Conservation (phyloP, 2,329 filamentous ascomycete genomes). For the Eutypella sp. region DNA sequence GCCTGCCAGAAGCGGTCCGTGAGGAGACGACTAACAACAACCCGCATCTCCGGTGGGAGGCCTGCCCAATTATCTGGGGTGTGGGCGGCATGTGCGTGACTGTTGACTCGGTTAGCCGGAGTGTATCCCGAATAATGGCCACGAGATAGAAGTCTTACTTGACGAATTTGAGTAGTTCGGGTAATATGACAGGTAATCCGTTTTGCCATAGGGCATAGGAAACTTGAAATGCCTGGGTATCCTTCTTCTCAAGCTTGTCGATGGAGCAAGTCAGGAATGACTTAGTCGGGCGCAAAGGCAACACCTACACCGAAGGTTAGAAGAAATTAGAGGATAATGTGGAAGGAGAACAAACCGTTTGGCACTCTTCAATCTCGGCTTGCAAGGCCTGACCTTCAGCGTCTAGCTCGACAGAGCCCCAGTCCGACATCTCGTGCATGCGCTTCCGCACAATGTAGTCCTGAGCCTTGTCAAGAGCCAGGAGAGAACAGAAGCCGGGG, state of each 20-base stretch:
- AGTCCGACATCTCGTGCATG: conserved; percentile 74
- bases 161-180: conserved; percentile 77
- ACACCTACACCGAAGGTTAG: background rate
- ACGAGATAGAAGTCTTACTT: conserved; percentile 41
- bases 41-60: conserved; percentile 68
- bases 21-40: conserved; percentile 74
- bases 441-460: conserved; percentile 69
- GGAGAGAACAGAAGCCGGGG: conserved; percentile 69
- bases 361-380: conserved; percentile 68
- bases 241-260: conserved; percentile 72
- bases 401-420: conserved; percentile 74
- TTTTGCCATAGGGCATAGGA: conserved; percentile 82
- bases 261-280: conserved; percentile 89
- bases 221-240: conserved; percentile 64
- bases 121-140: conserved; percentile 7
- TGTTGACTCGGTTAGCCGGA: conserved; percentile 25
- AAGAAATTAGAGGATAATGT: background rate
- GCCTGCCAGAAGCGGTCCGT: conserved; percentile 98
- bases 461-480: conserved; percentile 76
- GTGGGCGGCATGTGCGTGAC: conserved; percentile 87
- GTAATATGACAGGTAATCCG: conserved; percentile 75
- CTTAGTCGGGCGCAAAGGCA: conserved; percentile 84
- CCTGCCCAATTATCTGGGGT: conserved; percentile 79
- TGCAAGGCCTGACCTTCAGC: conserved; percentile 75
- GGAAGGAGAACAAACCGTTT: conserved; percentile 46